These are phyloP conservation scores for Suhomyces sp. DNA, from an alignment of 805 yeast species.

Conservation along the genomic window DNA sequence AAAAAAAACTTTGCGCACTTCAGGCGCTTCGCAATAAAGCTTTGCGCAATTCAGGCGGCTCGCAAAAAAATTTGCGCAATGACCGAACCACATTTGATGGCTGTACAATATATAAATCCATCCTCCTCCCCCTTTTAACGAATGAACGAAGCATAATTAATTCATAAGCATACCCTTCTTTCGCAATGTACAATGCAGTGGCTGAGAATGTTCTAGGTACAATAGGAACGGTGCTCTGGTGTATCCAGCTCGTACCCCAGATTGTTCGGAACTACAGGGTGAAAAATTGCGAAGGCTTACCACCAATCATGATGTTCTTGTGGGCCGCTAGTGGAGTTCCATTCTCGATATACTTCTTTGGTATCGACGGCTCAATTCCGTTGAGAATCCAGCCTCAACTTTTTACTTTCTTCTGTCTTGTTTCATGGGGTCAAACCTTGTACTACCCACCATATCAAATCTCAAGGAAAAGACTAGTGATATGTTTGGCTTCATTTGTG, in stretches of 20 bases:
- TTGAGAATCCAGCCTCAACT: slow-evolving; percentile 85
- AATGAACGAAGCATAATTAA: neutral
- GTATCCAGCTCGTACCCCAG: slow-evolving; percentile 86
- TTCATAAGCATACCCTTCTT: neutral
- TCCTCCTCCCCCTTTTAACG: neutral
- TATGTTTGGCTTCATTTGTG: slow-evolving; percentile 37
- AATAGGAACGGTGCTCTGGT: slow-evolving; percentile 89
- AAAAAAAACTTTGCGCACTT: neutral
- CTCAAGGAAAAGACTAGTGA: slow-evolving; percentile 32
- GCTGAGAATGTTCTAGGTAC: slow-evolving; percentile 81
- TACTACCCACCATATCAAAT: slow-evolving; percentile 66
- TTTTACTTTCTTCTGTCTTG: slow-evolving; percentile 64
- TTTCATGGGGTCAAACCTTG: slow-evolving; percentile 61
- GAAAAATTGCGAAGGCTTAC: slow-evolving; percentile 83
- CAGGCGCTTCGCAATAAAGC: neutral
- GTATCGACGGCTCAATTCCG: slow-evolving; percentile 68
- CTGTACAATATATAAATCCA: neutral
- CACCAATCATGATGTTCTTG: slow-evolving; percentile 80
- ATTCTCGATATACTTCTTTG: slow-evolving; percentile 78
- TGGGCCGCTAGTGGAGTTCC: slow-evolving; percentile 80
- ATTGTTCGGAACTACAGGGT: slow-evolving; percentile 67
- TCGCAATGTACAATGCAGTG: slow-evolving; percentile 27
- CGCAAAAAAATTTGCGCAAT: neutral
- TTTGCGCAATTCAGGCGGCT: no score
- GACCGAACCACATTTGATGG: neutral